Evolutionary conservation across 2,329 filamentous ascomycete genomes (phyloP).

Genomic region (Boeremia lycopersici): DNA sequence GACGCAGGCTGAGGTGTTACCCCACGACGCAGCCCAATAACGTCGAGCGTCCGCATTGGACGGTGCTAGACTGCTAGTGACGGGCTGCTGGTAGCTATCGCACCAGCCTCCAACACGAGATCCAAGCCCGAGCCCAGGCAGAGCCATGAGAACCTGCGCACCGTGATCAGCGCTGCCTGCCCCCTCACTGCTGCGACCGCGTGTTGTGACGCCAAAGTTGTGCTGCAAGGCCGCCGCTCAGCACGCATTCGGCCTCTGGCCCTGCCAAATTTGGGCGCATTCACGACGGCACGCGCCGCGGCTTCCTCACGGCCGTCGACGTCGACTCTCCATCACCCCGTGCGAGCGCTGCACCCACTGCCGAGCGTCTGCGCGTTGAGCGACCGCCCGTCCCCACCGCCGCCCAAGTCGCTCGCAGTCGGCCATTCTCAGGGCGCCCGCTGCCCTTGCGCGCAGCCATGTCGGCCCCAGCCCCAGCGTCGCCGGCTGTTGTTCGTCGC

Average conservation of each 20-base stretch:
- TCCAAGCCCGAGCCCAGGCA: background rate
- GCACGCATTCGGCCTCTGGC: slow-evolving; percentile 11
- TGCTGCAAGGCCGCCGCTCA: slow-evolving; percentile 16
- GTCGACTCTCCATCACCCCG: slow-evolving; percentile 5
- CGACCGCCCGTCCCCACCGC: slow-evolving; percentile 10
- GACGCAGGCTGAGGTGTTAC: slow-evolving; percentile 11
- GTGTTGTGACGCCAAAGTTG: background rate
- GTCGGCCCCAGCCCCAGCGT: slow-evolving; percentile 48
- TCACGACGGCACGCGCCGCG: slow-evolving; percentile 15
- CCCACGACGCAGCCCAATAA: slow-evolving; percentile 12
- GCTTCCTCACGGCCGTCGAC: slow-evolving; percentile 22
- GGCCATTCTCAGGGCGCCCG: slow-evolving; percentile 21
- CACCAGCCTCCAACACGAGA: slow-evolving; percentile 15
- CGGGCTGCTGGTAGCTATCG: slow-evolving; percentile 11
- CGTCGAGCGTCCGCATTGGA: slow-evolving; percentile 9
- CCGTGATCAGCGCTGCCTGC: slow-evolving; percentile 3
- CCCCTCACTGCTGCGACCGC: slow-evolving; percentile 1
- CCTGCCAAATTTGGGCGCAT: slow-evolving; percentile 17
- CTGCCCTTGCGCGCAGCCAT: slow-evolving; percentile 37
- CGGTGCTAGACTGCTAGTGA: slow-evolving; percentile 4
- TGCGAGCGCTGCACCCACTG: background rate
- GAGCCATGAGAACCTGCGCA: slow-evolving; percentile 6
- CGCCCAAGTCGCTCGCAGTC: slow-evolving; percentile 12
- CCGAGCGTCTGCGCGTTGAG: slow-evolving; percentile 1
- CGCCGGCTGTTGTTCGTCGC: slow-evolving; percentile 49